phyloP scores from a whole-genome alignment of 2,329 filamentous ascomycete genomes.

The Westerdykella aurantiaca region DNA sequence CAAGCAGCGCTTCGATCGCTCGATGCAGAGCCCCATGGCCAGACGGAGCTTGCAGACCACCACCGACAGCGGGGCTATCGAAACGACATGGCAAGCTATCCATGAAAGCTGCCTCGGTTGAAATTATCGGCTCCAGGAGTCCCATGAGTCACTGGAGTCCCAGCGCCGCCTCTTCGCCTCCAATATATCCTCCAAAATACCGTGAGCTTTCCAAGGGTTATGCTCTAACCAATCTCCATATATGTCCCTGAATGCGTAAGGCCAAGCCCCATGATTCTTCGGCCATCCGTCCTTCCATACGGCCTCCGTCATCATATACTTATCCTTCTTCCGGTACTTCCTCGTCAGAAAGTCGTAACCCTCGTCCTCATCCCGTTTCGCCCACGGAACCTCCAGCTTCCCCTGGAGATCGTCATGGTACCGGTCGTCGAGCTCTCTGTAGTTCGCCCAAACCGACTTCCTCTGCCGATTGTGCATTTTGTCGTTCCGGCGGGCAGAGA shows the following conservation, averaged over 20 bases:
- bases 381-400: conserved; percentile 7
- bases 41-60: conserved; percentile 25
- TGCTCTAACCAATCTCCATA: conserved; percentile 24
- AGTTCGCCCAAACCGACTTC: conserved; percentile 33
- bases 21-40: conserved; percentile 22
- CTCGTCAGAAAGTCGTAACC: conserved; percentile 35
- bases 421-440: conserved; percentile 25
- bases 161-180: neutral
- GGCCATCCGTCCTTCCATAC: conserved; percentile 22
- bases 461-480: conserved; percentile 36
- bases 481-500: conserved; percentile 34
- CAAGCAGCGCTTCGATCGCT: conserved; percentile 22
- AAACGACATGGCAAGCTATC: conserved; percentile 32
- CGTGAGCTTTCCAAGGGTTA: conserved; percentile 3
- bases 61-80: conserved; percentile 10
- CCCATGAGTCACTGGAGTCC: too few species aligned
- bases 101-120: conserved; percentile 31
- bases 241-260: conserved; percentile 22
- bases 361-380: conserved; percentile 5
- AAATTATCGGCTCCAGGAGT: neutral
- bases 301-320: conserved; percentile 28
- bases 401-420: conserved; percentile 9
- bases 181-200: too few species aligned
- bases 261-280: conserved; percentile 14
- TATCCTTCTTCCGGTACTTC: conserved; percentile 25